Evolutionary conservation across 495 filamentous ascomycete genomes (phyloP), one percentile per base, ranked within the genome.

Genomic region (Penicillium simplicissimum): DNA sequence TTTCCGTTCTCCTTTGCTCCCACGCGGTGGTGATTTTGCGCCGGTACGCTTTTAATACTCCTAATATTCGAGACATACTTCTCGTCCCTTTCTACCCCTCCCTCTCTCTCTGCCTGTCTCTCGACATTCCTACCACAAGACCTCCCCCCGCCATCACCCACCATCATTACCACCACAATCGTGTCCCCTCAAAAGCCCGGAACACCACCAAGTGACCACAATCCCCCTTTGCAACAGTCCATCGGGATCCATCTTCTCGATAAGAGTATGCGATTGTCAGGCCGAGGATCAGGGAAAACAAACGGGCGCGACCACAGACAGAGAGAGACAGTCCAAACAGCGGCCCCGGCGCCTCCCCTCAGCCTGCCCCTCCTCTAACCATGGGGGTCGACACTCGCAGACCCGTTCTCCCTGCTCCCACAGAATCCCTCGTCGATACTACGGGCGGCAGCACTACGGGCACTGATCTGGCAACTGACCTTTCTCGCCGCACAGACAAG

Each of bases 401-500:
- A 77, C 87, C 86, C 72, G 84, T 87, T 66, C 76, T 92, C 69
- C 90, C 90, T 68, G 88, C 87, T 67, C 90, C 89, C 62, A 93
- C 90, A 72, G 90, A 92, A 74, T 89, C 89, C 64, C 86, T 91
- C 61, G 86, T 87, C 67, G 83, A 83, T 60, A 76, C 81, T 25
- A 79, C 81, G 52, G 81, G 73, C 63, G 84, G 81, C 62, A 89
- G 88, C 73, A 71, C 82, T 56, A 83, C 81, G 58, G 79, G 80
- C 48, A 88, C 85, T 76, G 92, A 96, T 78, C 79, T 94, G 70
- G 92, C 86, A 64, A 90, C 87, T 67, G 86, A 89, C 74, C 64
- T 91, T 67, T 93, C 90, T 71, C 88, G 90, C 67, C 84, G 85
- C 67, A 92, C 88, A 74, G 89, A 91, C 78, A 85, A 85, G 78